Evolutionary conservation across 495 filamentous ascomycete genomes (phyloP).

Genomic region (Aspergillus asperescens): DNA sequence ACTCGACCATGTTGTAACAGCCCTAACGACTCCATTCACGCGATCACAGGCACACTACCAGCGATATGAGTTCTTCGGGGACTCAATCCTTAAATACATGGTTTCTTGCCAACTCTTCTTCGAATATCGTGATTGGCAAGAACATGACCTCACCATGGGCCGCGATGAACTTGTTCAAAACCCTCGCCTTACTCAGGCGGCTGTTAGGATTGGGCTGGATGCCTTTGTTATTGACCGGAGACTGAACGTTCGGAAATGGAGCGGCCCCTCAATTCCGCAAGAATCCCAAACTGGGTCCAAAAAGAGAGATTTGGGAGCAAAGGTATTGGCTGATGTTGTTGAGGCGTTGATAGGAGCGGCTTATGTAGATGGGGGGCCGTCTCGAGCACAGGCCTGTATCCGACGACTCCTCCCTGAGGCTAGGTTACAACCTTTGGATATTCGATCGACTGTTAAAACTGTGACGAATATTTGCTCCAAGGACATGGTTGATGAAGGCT

Average conservation of each 20-base stretch:
- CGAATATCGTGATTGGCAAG: constrained; percentile 62
- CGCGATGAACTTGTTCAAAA: constrained; percentile 74
- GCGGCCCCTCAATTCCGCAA: constrained; percentile 55
- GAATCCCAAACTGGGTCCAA: constrained; percentile 32
- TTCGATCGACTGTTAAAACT: too few relatives aligned
- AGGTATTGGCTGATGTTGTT: constrained; percentile 82
- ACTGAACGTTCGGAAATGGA: constrained; percentile 70
- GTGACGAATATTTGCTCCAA: too few relatives aligned
- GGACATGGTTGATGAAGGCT: too few relatives aligned
- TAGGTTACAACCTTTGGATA: too few relatives aligned
- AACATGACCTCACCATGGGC: constrained; percentile 64
- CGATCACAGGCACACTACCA: constrained; percentile 66
- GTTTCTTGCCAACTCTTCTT: constrained; percentile 62
- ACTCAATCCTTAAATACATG: constrained; percentile 72
- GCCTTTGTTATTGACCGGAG: constrained; percentile 62
- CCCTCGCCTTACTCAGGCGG: constrained; percentile 56
- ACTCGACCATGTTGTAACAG: constrained; percentile 56
- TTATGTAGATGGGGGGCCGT: constrained; percentile 62
- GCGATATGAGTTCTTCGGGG: constrained; percentile 81
- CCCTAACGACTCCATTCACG: constrained; percentile 64
- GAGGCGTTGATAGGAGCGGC: constrained; percentile 80
- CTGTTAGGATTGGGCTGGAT: constrained; percentile 59
- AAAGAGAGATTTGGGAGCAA: constrained; percentile 54
- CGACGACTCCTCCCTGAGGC: constrained; percentile 57
- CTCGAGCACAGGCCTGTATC: constrained; percentile 59